Evolutionary conservation across 2,329 filamentous ascomycete species (phyloP).

Genomic region (Colletotrichum plurivorum): DNA sequence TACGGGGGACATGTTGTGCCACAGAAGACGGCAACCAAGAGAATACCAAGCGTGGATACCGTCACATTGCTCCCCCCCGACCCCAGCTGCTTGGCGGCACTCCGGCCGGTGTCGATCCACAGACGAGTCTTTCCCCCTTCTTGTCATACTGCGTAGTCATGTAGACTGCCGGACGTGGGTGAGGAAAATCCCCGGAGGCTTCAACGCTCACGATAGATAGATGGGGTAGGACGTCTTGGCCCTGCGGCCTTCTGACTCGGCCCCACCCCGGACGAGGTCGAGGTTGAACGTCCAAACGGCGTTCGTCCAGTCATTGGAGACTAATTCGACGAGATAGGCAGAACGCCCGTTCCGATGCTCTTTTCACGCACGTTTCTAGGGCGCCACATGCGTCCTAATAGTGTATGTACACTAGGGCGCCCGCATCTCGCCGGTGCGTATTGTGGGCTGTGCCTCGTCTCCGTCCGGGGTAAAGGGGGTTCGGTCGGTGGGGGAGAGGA

Average conservation of each 20-base stretch:
- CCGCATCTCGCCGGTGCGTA: constrained; percentile 12
- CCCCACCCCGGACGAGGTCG: not conserved
- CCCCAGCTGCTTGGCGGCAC: constrained; percentile 26
- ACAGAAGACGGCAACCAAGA: constrained; percentile 23
- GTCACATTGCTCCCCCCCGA: constrained; percentile 1
- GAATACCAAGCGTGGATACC: constrained; percentile 15
- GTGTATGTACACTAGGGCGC: not conserved
- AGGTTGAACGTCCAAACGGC: not conserved
- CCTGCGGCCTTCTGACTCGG: constrained; percentile 35
- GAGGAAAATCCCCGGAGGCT: constrained; percentile 13
- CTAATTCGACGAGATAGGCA: constrained; percentile 1
- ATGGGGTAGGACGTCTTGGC: constrained; percentile 23
- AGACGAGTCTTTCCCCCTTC: not conserved
- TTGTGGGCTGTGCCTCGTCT: constrained; percentile 25
- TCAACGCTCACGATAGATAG: constrained; percentile 1
- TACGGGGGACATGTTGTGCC: constrained; percentile 4
- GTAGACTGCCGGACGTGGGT: constrained; percentile 24
- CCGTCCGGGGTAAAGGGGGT: constrained; percentile 22
- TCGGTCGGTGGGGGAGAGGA: constrained; percentile 1
- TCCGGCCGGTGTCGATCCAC: constrained; percentile 8
- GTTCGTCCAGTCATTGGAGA: not conserved
- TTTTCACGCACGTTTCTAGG: not conserved
- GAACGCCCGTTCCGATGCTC: not conserved
- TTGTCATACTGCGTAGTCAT: constrained; percentile 4
- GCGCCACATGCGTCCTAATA: not conserved